Evolutionary conservation across 2,329 filamentous ascomycete species (phyloP).

Genomic region (Verticillium isaacii): DNA sequence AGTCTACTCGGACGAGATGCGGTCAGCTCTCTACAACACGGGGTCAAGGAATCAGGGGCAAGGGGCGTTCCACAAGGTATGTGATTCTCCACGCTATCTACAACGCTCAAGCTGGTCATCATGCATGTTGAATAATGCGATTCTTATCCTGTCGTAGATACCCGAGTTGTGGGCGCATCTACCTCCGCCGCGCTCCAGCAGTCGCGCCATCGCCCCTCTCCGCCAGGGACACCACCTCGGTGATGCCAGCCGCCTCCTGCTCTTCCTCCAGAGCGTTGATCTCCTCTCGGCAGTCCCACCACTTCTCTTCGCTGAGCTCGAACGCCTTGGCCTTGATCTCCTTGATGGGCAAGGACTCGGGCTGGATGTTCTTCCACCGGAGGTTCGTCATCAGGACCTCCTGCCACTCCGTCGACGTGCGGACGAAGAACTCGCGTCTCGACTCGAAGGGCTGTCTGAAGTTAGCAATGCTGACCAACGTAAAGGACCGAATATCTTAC

Average conservation of each 20-base stretch:
- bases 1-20: too few relatives aligned
- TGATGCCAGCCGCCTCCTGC: constrained; percentile 91
- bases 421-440: constrained; percentile 84
- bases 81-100: too few relatives aligned
- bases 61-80: too few relatives aligned
- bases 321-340: constrained; percentile 92
- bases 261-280: constrained; percentile 89
- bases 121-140: not conserved
- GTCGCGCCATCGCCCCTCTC: constrained; percentile 59
- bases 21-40: too few relatives aligned
- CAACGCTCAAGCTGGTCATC: too few relatives aligned
- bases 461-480: not conserved
- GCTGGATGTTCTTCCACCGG: constrained; percentile 61
- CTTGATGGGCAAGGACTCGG: constrained; percentile 71
- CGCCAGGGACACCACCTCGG: constrained; percentile 84
- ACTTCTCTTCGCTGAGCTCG: constrained; percentile 88
- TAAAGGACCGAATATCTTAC: constrained; percentile 27
- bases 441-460: constrained; percentile 75
- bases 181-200: constrained; percentile 29
- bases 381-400: constrained; percentile 74
- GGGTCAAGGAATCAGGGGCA: too few relatives aligned
- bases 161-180: not conserved
- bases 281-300: constrained; percentile 98
- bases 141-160: not conserved
- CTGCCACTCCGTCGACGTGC: constrained; percentile 88